A percentile compares a stretch with the other conserved stretches of the same genome.
Conservation (phyloP, 2,329 filamentous ascomycete species). For the Verticillium nubilum region DNA sequence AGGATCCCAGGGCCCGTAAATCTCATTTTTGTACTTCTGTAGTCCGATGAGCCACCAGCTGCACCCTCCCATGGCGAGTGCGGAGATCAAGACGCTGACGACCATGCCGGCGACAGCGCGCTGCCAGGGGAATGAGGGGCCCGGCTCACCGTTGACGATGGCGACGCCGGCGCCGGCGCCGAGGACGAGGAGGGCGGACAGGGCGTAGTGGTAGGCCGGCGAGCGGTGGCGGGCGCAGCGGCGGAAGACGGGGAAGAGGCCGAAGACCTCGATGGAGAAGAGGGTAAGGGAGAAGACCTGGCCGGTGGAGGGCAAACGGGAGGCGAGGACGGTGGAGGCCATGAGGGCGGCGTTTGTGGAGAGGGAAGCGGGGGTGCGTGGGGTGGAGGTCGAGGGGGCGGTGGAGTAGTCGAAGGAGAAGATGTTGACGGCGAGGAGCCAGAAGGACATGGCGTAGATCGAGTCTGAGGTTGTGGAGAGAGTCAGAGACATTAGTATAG, state of each 20-base stretch:
- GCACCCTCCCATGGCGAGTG: conserved; percentile 82
- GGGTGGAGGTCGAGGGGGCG: conserved; percentile 38
- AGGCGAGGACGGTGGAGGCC: conserved; percentile 91
- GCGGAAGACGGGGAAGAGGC: conserved; percentile 95
- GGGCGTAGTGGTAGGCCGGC: conserved; percentile 71
- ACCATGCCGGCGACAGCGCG: conserved; percentile 65
- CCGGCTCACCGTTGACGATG: conserved; percentile 46
- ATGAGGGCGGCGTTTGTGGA: conserved; percentile 96
- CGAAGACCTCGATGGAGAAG: conserved; percentile 96
- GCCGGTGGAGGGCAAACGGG: conserved; percentile 79
- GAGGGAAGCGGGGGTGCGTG: conserved; percentile 55
- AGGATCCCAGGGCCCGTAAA: conserved; percentile 95
- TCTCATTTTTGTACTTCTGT: conserved; percentile 99
- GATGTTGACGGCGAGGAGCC: conserved; percentile 90
- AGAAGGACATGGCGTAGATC: conserved; percentile 95
- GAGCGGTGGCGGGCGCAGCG: conserved; percentile 77
- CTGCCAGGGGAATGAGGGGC: conserved; percentile 36
- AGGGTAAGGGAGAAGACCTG: conserved; percentile 93
- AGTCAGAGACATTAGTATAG: conserved; percentile 95
- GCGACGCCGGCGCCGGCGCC: conserved; percentile 76
- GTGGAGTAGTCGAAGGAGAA: conserved; percentile 97
- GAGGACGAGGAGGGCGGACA: conserved; percentile 72
- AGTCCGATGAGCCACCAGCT: conserved; percentile 97
- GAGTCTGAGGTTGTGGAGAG: conserved; percentile 86
- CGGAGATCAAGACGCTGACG: conserved; percentile 67